Evolutionary conservation across 169 alveolate species (phyloP), one percentile per base, ranked within the genome.

Genomic region (Cryptosporidium xiaoi): DNA sequence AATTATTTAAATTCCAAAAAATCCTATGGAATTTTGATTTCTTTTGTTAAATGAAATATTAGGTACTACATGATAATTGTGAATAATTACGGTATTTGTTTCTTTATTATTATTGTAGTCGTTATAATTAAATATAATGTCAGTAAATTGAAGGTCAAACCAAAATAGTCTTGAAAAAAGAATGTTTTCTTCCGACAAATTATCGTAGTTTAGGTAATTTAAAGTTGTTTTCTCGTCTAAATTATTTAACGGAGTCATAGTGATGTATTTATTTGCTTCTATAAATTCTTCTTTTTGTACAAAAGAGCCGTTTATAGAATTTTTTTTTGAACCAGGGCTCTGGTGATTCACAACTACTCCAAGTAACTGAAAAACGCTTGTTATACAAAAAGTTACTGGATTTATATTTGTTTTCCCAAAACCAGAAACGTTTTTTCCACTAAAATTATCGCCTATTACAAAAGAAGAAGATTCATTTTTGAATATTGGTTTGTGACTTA

Each of bases 121-220:
- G 2, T 2, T 27, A 51, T 68, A 68, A 12, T 48, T 46, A 20
- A 71, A 20, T 34, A 40, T 10, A 4, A 71, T 56, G 10, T 71
- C 84, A 55, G 67, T 34, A 36, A 20, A 71, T 13, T 67, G 64
- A 56, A 71, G 53, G 18, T 71, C 84, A 16, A 71, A 51, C 84
- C 84, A 71, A 44, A 56, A 56, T 5, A 71, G 65, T 68, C 50
- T 68, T 24, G 83, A 68, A 68, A 51, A 68, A 15, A 68, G 24
- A 7, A 13, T 24, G 46, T 68, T 68, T 51, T 65, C 48, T 18
- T 68, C 83, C 12, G 16, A 4, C n/a, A 56, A 31, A 16, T 71
- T 48, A 40, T 31, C 27, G 50, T 56, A 56, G 44, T 31, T 34
- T 1, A 56, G 24, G 7, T 20, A 1, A 18, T 29, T 20, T 24